phyloP scores from a whole-genome alignment of 2,329 filamentous ascomycete species.

The Talaromyces sp. region DNA sequence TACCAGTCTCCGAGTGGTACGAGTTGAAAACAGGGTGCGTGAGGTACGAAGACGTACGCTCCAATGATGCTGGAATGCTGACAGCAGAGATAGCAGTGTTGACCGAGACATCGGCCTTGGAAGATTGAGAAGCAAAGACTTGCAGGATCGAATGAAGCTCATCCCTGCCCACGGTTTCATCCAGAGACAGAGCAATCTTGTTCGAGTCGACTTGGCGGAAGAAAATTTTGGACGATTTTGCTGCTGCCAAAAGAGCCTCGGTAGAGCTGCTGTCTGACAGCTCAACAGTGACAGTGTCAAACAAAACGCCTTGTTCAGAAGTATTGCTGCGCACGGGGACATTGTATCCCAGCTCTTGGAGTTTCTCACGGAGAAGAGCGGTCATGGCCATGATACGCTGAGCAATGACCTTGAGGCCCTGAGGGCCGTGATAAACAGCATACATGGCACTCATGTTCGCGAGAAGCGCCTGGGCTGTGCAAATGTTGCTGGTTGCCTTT shows the following conservation, averaged over 20 bases:
- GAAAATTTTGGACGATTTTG: conserved; percentile 52
- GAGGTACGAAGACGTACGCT: conserved; percentile 69
- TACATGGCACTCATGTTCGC: conserved; percentile 97
- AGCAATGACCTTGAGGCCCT: conserved; percentile 77
- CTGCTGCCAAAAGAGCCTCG: conserved; percentile 47
- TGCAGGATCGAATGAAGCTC: conserved; percentile 55
- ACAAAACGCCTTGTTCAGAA: conserved; percentile 56
- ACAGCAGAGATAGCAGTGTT: conserved; percentile 33
- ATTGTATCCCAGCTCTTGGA: conserved; percentile 59
- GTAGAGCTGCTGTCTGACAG: conserved; percentile 48
- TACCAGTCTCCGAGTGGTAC: conserved; percentile 90
- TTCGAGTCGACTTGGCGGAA: conserved; percentile 58
- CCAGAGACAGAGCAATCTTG: conserved; percentile 68
- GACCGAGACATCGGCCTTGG: conserved; percentile 27
- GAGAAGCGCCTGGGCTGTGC: conserved; percentile 86
- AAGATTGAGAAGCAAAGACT: conserved; percentile 46
- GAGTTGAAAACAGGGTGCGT: conserved; percentile 93
- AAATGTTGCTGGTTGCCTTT: conserved; percentile 96
- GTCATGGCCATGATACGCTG: conserved; percentile 69
- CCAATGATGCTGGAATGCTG: conserved; percentile 50
- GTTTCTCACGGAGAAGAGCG: conserved; percentile 61
- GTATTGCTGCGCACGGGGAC: conserved; percentile 56
- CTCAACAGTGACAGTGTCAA: conserved; percentile 75
- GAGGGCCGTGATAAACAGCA: conserved; percentile 85
- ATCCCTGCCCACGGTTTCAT: conserved; percentile 62